These are phyloP conservation scores for Coniochaeta sp. DNA, from an alignment of 2,329 filamentous ascomycete genomes.

Conservation along the genomic window DNA sequence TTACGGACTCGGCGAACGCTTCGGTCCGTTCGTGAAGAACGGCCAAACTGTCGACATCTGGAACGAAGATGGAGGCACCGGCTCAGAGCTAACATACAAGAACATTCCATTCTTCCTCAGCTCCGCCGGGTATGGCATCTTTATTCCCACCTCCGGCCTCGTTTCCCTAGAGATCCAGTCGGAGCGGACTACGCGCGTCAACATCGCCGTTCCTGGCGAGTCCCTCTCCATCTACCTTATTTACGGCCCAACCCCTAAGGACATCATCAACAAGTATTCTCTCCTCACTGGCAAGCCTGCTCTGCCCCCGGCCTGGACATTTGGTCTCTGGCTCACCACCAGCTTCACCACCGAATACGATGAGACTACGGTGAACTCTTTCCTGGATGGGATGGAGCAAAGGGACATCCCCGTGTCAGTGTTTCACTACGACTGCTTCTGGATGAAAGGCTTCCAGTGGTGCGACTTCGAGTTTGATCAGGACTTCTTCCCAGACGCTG, in stretches of 20 bases:
- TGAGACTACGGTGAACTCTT: slow-evolving; percentile 60
- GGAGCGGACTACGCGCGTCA: slow-evolving; percentile 63
- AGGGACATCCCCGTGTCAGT: slow-evolving; percentile 60
- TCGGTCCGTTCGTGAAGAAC: slow-evolving; percentile 69
- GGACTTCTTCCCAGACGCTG: slow-evolving; percentile 61
- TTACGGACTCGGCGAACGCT: slow-evolving; percentile 69
- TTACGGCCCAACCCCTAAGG: slow-evolving; percentile 63
- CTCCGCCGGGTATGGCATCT: slow-evolving; percentile 66
- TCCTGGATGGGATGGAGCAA: slow-evolving; percentile 61
- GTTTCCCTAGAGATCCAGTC: slow-evolving; percentile 69
- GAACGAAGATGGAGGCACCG: slow-evolving; percentile 59
- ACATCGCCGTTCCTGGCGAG: slow-evolving; percentile 62
- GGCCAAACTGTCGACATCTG: slow-evolving; percentile 62
- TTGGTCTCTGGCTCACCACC: slow-evolving; percentile 71
- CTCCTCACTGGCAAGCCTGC: slow-evolving; percentile 58
- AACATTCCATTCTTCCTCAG: slow-evolving; percentile 65
- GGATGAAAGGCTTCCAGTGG: slow-evolving; percentile 70
- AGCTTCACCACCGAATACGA: slow-evolving; percentile 69
- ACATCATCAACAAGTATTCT: slow-evolving; percentile 61
- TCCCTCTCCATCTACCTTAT: slow-evolving; percentile 68
- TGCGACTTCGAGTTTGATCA: slow-evolving; percentile 67
- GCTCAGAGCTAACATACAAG: slow-evolving; percentile 65
- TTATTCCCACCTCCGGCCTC: slow-evolving; percentile 62
- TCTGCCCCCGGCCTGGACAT: slow-evolving; percentile 65
- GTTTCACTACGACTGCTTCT: slow-evolving; percentile 74